Percentiles rank a stretch among this genome's conserved stretches.
These are phyloP conservation scores for Candida xyloterini DNA, from an alignment of 805 yeast species.

Conservation along the genomic window DNA sequence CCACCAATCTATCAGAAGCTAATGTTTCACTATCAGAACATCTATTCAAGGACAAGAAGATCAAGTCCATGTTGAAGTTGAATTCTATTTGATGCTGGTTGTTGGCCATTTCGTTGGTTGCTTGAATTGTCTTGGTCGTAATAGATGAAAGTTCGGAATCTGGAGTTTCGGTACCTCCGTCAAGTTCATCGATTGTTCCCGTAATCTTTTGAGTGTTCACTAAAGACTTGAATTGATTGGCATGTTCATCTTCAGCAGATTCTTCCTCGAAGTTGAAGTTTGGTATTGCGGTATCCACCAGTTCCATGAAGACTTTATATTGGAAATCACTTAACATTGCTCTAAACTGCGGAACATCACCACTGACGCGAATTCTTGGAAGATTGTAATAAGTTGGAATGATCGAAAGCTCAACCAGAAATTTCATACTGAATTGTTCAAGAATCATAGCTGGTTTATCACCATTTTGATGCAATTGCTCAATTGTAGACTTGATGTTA, in stretches of 20 bases:
- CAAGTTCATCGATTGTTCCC: constrained; percentile 12
- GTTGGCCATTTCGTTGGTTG: constrained; percentile 7
- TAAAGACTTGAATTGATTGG: constrained; percentile 20
- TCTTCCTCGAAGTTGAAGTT: constrained; percentile 29
- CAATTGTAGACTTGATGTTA: constrained; percentile 71
- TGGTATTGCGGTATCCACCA: constrained; percentile 71
- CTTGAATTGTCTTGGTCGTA: constrained; percentile 4
- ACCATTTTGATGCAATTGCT: constrained; percentile 54
- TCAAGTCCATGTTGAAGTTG: constrained; percentile 61
- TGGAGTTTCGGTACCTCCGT: constrained; percentile 15
- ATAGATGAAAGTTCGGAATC: constrained; percentile 13
- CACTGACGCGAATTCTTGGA: constrained; percentile 70
- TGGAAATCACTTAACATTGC: constrained; percentile 84
- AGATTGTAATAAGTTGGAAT: constrained; percentile 74
- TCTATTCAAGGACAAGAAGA: constrained; percentile 59
- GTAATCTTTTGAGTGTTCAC: constrained; percentile 22
- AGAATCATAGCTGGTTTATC: constrained; percentile 59
- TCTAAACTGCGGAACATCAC: constrained; percentile 68
- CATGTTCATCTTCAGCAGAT: constrained; percentile 10
- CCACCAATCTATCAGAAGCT: constrained; percentile 66
- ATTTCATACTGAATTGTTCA: constrained; percentile 71
- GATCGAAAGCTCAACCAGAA: constrained; percentile 78
- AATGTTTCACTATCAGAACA: constrained; percentile 62
- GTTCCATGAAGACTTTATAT: constrained; percentile 80
- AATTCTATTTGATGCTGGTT: constrained; percentile 71